Base-by-base conservation (phyloP, 2,329 filamentous ascomycete species). In the Penicillium sp. region DNA sequence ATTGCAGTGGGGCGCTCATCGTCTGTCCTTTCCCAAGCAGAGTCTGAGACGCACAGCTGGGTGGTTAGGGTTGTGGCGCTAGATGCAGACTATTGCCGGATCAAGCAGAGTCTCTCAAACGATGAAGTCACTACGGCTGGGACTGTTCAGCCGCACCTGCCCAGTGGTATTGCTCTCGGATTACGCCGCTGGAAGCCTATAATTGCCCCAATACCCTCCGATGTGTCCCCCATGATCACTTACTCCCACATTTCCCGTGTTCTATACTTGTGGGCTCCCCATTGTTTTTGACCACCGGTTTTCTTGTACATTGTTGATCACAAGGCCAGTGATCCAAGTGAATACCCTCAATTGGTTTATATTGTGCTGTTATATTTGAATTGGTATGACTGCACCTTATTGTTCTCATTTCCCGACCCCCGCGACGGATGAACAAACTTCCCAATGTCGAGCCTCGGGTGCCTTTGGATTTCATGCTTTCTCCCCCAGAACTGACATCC, bases 131-230 rank as follows among this genome's bases (percentile, higher is more conserved):
- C 20, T 56, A 55, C 54, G 47, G 33, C 27, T 46, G 55, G 50
- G 33, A 40, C 50, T 33, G 21, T 51, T 46, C 49, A 52, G 58
- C 55, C 50, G 45, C 54, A 47, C 13, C 29, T 29, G 39, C 39
- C 39, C 23, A 27, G 39, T 18, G 12, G 15, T 27, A 3, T 27
- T 18, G 39, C n/a, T 7, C 39, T 42, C 39, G 39, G 39, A 42
- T 42, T 42, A 42, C 30, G 23, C 49, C 24, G 45, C n/a, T 37
- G 46, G 27, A 54, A 36, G 18, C 23, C 32, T 60, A 60, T 59
- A 61, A 59, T 50, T 39, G 46, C 49, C 33, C 48, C 39, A 47
- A 55, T 55, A 51, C 24, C 46, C 50, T 46, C 52, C 56, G 48
- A 49, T 12, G 15, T 40, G 12, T 21, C n/a, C 49, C 54, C 24